Conservation (phyloP, 2,329 filamentous ascomycete species). For the Microsporum audouinii region DNA sequence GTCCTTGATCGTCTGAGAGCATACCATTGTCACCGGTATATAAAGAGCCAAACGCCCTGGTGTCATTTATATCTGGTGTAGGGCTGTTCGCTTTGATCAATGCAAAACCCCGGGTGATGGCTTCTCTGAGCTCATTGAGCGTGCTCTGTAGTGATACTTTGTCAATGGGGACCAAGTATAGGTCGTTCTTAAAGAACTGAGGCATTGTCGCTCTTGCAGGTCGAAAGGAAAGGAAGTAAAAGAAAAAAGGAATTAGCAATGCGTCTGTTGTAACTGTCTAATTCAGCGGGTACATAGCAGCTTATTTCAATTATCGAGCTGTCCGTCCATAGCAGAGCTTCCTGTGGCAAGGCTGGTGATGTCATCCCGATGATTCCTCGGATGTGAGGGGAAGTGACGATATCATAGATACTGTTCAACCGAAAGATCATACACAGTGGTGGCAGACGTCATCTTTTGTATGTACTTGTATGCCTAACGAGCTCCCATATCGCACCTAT, state of each 20-base stretch:
- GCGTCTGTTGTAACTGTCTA: background rate
- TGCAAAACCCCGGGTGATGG: conserved; percentile 21
- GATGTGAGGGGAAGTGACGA: background rate
- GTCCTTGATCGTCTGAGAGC: background rate
- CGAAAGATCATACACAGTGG: no score
- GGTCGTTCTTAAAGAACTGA: conserved; percentile 21
- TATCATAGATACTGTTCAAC: background rate
- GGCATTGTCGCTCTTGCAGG: conserved; percentile 7
- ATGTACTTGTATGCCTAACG: no score
- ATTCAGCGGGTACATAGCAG: no score
- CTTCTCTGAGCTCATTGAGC: conserved; percentile 22
- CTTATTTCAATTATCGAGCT: background rate
- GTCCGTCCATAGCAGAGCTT: background rate
- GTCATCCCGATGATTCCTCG: background rate
- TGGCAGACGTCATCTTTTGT: no score
- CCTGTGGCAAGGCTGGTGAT: background rate
- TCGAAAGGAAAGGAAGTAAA: background rate
- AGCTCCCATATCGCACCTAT: no score
- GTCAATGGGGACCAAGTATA: conserved; percentile 17
- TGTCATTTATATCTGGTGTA: conserved; percentile 17
- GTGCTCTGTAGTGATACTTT: conserved; percentile 13
- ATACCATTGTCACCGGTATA: conserved; percentile 27
- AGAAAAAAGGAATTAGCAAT: background rate
- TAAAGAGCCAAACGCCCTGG: conserved; percentile 19
- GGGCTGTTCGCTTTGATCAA: conserved; percentile 19